Base-by-base conservation (phyloP, 139 green algal genomes). In the Coccomyxa sp. region DNA sequence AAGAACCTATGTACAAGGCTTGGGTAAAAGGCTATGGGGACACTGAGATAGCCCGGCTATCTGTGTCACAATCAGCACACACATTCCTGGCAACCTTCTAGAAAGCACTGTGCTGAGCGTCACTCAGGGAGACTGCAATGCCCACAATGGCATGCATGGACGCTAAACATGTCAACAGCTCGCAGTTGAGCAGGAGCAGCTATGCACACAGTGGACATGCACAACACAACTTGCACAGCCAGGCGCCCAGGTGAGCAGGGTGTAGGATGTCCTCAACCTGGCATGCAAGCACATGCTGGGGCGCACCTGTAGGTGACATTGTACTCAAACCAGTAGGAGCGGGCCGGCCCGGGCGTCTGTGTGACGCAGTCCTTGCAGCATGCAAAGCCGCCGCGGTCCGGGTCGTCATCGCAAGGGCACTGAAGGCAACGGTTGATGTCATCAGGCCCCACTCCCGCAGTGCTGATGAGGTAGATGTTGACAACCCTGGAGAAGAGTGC, bases 381-480 rank as follows among this genome's bases (percentile, higher is more conserved):
- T 8, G 27, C n/a, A 8, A 71, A 34, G 64, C 64, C 27, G 64
- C 64, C 64, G 22, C 64, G 18, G 64, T 8, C 33, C 8, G 64
- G 22, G 64, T 71, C 27, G 64, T 34, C 22, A 71, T 71, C 64
- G 64, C 64, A 71, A 8, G 22, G 27, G 22, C 64, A 71, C 22
- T 71, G 22, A 22, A 37, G 33, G 64, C 64, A 37, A 8, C 18
- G 18, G 22, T 71, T 8, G 22, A 71, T 31, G 64, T 71, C 27
- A 16, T 71, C 64, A 12, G 27, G 64, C 64, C 12, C 8, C 64
- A 71, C 64, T 8, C 64, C 64, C 64, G 18, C 27, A 8, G 64
- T 71, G 64, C 27, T 71, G 64, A 71, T 34, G 22, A 71, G 64
- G 22, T 71, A 34, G 22, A 71, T 71, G 64, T 71, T 71, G 64